Conservation (phyloP, 2,329 filamentous ascomycete genomes). For the Paraconiothyrium brasiliense region DNA sequence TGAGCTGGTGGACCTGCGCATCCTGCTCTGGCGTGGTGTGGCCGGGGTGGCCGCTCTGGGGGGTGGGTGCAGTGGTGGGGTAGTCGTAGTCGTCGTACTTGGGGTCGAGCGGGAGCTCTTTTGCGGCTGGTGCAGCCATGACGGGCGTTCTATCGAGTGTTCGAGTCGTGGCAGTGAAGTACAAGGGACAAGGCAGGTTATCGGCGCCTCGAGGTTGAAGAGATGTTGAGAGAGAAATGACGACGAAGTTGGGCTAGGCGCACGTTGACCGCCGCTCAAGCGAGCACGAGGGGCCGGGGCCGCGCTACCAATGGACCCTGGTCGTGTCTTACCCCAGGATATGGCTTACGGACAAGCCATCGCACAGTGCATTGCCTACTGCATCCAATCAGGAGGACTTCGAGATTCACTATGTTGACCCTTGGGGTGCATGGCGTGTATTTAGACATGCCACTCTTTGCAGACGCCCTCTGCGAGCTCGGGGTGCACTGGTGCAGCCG, state of each 20-base stretch:
- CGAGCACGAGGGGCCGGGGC: slow-evolving; percentile 22
- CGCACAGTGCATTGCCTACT: not conserved
- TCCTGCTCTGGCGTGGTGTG: slow-evolving; percentile 87
- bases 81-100: slow-evolving; percentile 98
- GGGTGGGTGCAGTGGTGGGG: slow-evolving; percentile 77
- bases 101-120: slow-evolving; percentile 69
- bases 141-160: slow-evolving; percentile 19
- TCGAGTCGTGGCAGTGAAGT: slow-evolving; percentile 3
- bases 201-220: slow-evolving; percentile 2
- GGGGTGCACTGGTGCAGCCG: not conserved
- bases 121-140: slow-evolving; percentile 42
- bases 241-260: slow-evolving; percentile 35
- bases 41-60: slow-evolving; percentile 82
- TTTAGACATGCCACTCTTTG: too few species aligned
- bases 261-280: slow-evolving; percentile 38
- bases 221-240: slow-evolving; percentile 34
- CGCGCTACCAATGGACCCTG: slow-evolving; percentile 9
- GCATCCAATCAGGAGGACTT: not conserved
- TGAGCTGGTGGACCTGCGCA: slow-evolving; percentile 86
- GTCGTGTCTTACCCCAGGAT: slow-evolving; percentile 2
- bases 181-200: slow-evolving; percentile 2
- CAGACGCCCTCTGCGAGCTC: not conserved
- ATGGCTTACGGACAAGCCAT: not conserved
- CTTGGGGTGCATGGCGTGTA: too few species aligned
- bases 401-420: too few species aligned